Evolutionary conservation across 2,329 filamentous ascomycete species (phyloP), one percentile per base, ranked within the genome.

Genomic region (Chaetoscypha palmicola): DNA sequence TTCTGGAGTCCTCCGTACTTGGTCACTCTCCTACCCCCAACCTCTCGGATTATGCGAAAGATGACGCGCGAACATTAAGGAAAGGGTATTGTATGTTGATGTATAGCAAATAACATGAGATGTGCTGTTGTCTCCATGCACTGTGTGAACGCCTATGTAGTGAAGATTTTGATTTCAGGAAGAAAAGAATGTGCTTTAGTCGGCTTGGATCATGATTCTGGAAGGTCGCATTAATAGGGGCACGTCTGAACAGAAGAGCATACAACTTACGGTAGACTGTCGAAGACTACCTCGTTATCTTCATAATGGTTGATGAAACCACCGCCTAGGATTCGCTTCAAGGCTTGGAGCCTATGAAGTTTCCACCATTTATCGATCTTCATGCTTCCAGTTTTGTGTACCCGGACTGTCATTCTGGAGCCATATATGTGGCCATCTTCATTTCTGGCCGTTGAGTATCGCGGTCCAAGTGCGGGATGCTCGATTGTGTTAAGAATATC

Each of bases 311-410:
- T 70, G 35, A 78, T 62, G 52, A 83, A 81, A 0, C 79, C 79
- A 11, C 75, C 73, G 46, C 77, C 74, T 31, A 86, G 64, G 22
- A 80, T 65, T 30, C 80, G 65, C 56, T 77, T 72, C 41, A 86
- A 63, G 2, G 74, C 73, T 48, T 79, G 76, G 39, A 85, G 63
- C 22, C 81, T 69, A 53, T 78, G 70, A 54, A 84, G 66, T 62
- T 86, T 86, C 82, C 82, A 86, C 83, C 83, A 87, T 51, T 74
- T 73, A 61, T 86, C 80, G 39, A 86, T 77, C 39, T 68, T 72
- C 68, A 86, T 75, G 41, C 74, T 70, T 2, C 77, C 75, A 36
- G 71, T 72, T 17, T 70, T 68, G 41, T 74, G 69, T 43, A 86
- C 74, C 44, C 74, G 72, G 30, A 86, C 69, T 9, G 67, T 74